A percentile compares a stretch with the other conserved stretches of the same genome.
Evolutionary conservation across 2,329 filamentous ascomycete genomes (phyloP).

Genomic region (Trichoderma atrobrunneum): DNA sequence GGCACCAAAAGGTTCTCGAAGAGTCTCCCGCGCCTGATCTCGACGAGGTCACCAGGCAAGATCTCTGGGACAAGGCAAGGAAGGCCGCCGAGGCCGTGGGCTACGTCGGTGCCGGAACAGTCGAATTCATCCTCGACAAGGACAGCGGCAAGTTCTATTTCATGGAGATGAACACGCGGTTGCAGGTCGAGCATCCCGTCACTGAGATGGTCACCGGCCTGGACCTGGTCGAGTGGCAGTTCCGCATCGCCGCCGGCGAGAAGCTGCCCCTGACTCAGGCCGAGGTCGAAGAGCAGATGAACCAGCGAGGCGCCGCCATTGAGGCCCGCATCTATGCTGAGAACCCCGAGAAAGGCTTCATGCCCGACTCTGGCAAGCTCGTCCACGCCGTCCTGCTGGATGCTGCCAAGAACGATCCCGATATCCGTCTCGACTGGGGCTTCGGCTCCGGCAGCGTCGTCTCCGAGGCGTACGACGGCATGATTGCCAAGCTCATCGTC

Average conservation of each 20-base stretch:
- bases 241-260: slow-evolving; percentile 66
- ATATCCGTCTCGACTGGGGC: slow-evolving; percentile 88
- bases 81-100: slow-evolving; percentile 69
- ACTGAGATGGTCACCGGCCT: slow-evolving; percentile 68
- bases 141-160: slow-evolving; percentile 78
- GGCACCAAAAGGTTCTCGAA: slow-evolving; percentile 89
- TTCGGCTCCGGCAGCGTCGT: slow-evolving; percentile 90
- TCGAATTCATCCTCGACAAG: slow-evolving; percentile 88
- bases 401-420: slow-evolving; percentile 57
- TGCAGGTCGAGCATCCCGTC: slow-evolving; percentile 97
- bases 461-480: slow-evolving; percentile 93
- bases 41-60: slow-evolving; percentile 54
- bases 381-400: slow-evolving; percentile 76
- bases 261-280: slow-evolving; percentile 54
- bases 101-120: slow-evolving; percentile 87
- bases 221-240: slow-evolving; percentile 92
- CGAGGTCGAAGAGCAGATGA: slow-evolving; percentile 72
- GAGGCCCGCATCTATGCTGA: slow-evolving; percentile 97
- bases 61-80: slow-evolving; percentile 65
- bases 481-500: slow-evolving; percentile 98
- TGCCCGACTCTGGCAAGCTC: slow-evolving; percentile 87
- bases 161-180: slow-evolving; percentile 79
- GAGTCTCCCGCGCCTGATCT: slow-evolving; percentile 77
- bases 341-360: slow-evolving; percentile 86
- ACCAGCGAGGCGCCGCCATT: slow-evolving; percentile 77